These are phyloP conservation scores for Myxozyma melibiosi DNA, from an alignment of 805 yeast species.

Conservation along the genomic window DNA sequence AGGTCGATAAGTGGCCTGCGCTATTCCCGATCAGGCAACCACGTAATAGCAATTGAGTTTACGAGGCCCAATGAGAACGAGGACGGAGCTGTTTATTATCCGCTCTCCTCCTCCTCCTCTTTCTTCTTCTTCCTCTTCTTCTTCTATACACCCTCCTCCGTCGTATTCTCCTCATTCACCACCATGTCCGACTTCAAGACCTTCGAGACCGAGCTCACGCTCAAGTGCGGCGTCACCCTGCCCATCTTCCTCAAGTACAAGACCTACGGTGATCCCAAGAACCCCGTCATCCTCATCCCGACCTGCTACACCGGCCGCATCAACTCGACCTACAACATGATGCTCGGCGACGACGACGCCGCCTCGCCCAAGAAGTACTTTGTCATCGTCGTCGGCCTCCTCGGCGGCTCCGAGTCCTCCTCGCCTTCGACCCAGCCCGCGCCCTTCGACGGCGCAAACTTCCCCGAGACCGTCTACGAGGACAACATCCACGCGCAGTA, in stretches of 20 bases:
- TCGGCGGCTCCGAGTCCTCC: constrained; percentile 34
- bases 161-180: constrained; percentile 21
- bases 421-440: constrained; percentile 33
- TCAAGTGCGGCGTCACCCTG: constrained; percentile 31
- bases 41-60: too few relatives aligned
- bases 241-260: constrained; percentile 32
- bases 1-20: too few relatives aligned
- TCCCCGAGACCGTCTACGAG: constrained; percentile 33
- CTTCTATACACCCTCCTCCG: neutral
- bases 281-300: constrained; percentile 33
- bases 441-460: constrained; percentile 32
- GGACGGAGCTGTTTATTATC: neutral
- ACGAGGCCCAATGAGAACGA: constrained; percentile 3
- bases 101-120: neutral
- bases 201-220: constrained; percentile 29
- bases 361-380: constrained; percentile 32
- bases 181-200: constrained; percentile 28
- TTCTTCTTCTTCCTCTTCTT: neutral
- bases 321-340: constrained; percentile 23
- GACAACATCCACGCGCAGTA: constrained; percentile 33
- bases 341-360: constrained; percentile 29
- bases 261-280: constrained; percentile 32
- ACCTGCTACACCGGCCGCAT: constrained; percentile 34
- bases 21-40: too few relatives aligned
- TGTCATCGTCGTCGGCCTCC: constrained; percentile 30